Percentiles rank a stretch among this genome's conserved stretches.
phyloP scores from a whole-genome alignment of 1,284 basidiomycete species.

The Mycosarcoma maydis region DNA sequence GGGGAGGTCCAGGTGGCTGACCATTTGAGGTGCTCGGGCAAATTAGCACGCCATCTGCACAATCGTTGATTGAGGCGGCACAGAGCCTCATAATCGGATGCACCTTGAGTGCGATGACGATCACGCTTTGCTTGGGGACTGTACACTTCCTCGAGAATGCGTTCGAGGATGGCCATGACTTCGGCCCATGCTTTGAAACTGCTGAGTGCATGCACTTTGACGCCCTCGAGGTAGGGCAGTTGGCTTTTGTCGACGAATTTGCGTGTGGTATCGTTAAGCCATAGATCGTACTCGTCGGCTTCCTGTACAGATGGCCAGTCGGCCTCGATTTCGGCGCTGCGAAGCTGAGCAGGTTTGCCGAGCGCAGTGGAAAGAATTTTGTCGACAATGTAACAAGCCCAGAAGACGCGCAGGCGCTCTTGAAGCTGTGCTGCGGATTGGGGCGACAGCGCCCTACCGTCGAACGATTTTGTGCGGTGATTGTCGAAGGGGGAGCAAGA shows the following conservation, averaged over 20 bases:
- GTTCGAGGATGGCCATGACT: slow-evolving; percentile 50
- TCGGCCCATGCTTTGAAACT: slow-evolving; percentile 48
- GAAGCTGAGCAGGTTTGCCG: slow-evolving; percentile 45
- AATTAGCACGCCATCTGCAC: slow-evolving; percentile 25
- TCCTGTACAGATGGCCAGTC: slow-evolving; percentile 44
- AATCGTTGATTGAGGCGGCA: slow-evolving; percentile 23
- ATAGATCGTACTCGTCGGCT: slow-evolving; percentile 48
- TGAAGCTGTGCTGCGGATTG: slow-evolving; percentile 16
- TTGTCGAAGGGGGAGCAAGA: neutral
- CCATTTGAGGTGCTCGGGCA: slow-evolving; percentile 40
- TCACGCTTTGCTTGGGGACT: slow-evolving; percentile 46
- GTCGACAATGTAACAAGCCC: slow-evolving; percentile 52
- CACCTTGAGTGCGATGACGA: slow-evolving; percentile 25
- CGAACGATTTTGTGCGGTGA: neutral
- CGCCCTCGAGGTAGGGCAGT: slow-evolving; percentile 29
- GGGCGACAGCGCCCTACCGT: slow-evolving; percentile 1
- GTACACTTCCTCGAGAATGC: slow-evolving; percentile 47
- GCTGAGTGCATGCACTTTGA: slow-evolving; percentile 46
- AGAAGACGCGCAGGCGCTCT: slow-evolving; percentile 40
- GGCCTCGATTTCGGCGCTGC: slow-evolving; percentile 38
- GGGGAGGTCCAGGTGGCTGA: slow-evolving; percentile 36
- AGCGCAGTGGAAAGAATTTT: slow-evolving; percentile 53
- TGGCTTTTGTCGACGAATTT: slow-evolving; percentile 33
- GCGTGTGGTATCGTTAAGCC: slow-evolving; percentile 42
- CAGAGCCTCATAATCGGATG: slow-evolving; percentile 33